These are phyloP conservation scores for Leucogyrophana mollusca DNA, from an alignment of 768 basidiomycete species.

Conservation along the genomic window DNA sequence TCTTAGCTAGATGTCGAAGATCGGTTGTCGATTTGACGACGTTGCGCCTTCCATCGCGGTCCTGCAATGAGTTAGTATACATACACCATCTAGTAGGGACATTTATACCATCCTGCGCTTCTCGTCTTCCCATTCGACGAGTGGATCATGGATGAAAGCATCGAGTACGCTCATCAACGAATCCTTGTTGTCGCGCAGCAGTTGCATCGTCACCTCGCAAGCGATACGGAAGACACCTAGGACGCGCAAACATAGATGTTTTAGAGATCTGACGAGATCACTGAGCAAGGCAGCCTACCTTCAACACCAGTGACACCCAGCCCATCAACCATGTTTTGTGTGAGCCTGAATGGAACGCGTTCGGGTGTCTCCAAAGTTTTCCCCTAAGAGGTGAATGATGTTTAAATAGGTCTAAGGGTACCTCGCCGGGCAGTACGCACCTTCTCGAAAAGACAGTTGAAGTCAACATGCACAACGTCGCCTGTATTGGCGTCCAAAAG, in stretches of 20 bases:
- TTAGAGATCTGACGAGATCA: background rate
- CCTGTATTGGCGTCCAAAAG: constrained; percentile 86
- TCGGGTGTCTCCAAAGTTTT: constrained; percentile 87
- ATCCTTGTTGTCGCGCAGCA: constrained; percentile 89
- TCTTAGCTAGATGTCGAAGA: constrained; percentile 66
- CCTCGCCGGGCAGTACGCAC: constrained; percentile 34
- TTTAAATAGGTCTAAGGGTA: background rate
- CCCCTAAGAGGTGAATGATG: constrained; percentile 42
- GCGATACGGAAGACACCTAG: constrained; percentile 86
- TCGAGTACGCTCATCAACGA: constrained; percentile 94
- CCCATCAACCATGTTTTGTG: constrained; percentile 90
- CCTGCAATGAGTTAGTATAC: constrained; percentile 28
- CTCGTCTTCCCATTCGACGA: constrained; percentile 93
- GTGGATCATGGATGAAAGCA: constrained; percentile 94
- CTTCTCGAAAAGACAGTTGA: constrained; percentile 97
- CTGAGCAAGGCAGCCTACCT: constrained; percentile 44
- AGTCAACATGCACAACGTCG: constrained; percentile 94
- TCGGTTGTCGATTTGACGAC: constrained; percentile 51
- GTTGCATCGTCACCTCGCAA: constrained; percentile 85
- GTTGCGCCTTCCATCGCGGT: constrained; percentile 44
- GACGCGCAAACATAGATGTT: background rate
- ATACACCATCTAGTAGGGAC: background rate
- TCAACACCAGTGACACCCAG: constrained; percentile 92
- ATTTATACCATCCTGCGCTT: constrained; percentile 57
- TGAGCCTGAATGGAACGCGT: constrained; percentile 90